Percentiles rank a stretch among this genome's conserved stretches.
Conservation (phyloP, 2,329 filamentous ascomycete species). For the Scleromitrula shiraiana region DNA sequence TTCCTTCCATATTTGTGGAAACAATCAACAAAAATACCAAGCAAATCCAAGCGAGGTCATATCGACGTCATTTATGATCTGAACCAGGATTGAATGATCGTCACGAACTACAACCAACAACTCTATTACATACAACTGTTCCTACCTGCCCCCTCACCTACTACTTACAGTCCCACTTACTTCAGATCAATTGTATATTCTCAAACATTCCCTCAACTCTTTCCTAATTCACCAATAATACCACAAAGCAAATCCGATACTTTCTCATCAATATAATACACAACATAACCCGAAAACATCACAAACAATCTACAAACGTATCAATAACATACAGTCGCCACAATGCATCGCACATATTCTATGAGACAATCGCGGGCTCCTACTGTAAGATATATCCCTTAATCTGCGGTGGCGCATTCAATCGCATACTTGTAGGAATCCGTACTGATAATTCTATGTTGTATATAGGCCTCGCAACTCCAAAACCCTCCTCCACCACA, state of each 20-base stretch:
- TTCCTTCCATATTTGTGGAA: no score
- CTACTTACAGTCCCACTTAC: neutral
- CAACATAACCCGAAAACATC: neutral
- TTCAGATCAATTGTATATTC: neutral
- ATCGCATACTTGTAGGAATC: neutral
- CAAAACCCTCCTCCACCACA: constrained; percentile 90
- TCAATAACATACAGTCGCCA: constrained; percentile 16
- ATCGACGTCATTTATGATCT: neutral
- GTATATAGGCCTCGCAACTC: constrained; percentile 43
- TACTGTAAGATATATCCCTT: constrained; percentile 56
- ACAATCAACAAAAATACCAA: neutral
- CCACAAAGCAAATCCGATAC: neutral
- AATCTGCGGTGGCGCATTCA: neutral
- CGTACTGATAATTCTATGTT: constrained; percentile 8
- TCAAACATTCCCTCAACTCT: neutral
- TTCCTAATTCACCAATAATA: no score
- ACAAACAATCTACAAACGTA: neutral
- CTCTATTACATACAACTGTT: neutral
- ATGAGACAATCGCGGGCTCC: constrained; percentile 97
- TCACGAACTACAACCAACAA: neutral
- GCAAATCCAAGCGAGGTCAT: no score
- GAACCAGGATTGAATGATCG: neutral
- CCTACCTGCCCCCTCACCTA: neutral
- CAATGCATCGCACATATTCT: constrained; percentile 97
- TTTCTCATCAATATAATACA: neutral